phyloP scores from a whole-genome alignment of 192 early-diverging fungal species.

The Backusella liffmaniae region DNA sequence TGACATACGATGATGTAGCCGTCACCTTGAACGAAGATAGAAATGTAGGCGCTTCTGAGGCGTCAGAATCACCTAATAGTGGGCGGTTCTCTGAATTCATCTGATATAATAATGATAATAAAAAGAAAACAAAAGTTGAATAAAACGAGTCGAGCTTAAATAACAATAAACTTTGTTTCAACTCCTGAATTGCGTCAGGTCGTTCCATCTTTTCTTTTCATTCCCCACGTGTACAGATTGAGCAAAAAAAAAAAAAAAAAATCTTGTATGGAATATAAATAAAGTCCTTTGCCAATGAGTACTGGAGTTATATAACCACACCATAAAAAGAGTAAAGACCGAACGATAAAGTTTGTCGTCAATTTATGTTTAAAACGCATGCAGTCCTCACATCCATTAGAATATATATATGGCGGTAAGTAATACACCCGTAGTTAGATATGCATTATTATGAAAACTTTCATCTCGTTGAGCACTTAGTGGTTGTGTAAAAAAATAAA shows the following conservation, averaged over 20 bases:
- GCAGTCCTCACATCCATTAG: not conserved
- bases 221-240: not conserved
- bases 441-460: no score
- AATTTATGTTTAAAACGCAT: not conserved
- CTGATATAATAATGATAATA: not conserved
- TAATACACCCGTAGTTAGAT: no score
- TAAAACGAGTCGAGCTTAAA: not conserved
- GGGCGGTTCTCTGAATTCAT: conserved; percentile 17
- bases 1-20: conserved; percentile 60
- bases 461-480: no score
- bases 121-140: not conserved
- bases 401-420: no score
- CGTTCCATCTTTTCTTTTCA: not conserved
- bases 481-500: no score
- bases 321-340: not conserved
- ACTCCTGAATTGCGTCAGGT: not conserved
- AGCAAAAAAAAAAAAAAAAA: not conserved
- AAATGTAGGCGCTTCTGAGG: conserved; percentile 16
- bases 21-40: conserved; percentile 49
- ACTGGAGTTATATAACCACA: not conserved
- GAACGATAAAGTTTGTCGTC: not conserved
- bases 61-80: conserved; percentile 4
- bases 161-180: not conserved
- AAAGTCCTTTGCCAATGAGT: not conserved
- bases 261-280: not conserved